Evolutionary conservation across 225 moss, liverwort and hornwort genomes (phyloP).

Genomic region (Sphagnum tenellum): DNA sequence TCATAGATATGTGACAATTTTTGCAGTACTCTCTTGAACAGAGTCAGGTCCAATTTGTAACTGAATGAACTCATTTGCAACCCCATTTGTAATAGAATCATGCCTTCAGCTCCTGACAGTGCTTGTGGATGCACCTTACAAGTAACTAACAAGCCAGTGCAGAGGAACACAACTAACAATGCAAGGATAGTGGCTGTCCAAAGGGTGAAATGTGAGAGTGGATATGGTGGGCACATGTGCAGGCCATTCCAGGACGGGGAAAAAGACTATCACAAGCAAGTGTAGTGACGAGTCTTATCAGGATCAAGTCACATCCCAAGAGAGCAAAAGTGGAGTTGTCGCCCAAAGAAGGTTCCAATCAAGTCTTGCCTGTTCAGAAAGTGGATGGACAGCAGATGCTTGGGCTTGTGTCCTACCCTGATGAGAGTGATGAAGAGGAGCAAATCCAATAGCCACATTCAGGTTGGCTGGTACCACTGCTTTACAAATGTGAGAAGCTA

Average conservation of each 20-base stretch:
- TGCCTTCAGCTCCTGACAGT: too few relatives aligned
- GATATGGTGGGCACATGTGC: background rate
- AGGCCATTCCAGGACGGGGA: conserved; percentile 15
- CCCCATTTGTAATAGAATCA: too few relatives aligned
- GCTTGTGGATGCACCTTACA: too few relatives aligned
- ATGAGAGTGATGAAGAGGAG: conserved; percentile 41
- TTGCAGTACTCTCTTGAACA: too few relatives aligned
- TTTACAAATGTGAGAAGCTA: too few relatives aligned
- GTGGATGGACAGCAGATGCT: conserved; percentile 9
- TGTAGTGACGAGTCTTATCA: conserved; percentile 53
- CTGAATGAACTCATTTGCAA: too few relatives aligned
- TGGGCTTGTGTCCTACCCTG: conserved; percentile 58
- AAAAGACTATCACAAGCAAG: conserved; percentile 46
- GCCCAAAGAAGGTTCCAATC: conserved; percentile 7
- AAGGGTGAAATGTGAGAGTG: too few relatives aligned
- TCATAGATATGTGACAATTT: conserved; percentile 1
- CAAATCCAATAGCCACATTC: background rate
- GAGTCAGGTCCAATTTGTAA: too few relatives aligned
- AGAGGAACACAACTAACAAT: background rate
- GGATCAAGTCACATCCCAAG: conserved; percentile 72
- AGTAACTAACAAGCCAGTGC: background rate
- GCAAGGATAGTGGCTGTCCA: background rate
- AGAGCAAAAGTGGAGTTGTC: conserved; percentile 32
- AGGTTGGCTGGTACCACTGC: too few relatives aligned
- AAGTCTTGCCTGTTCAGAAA: conserved; percentile 8